Base-by-base conservation (phyloP, 768 basidiomycete species). In the Podaxis mareebaensis region DNA sequence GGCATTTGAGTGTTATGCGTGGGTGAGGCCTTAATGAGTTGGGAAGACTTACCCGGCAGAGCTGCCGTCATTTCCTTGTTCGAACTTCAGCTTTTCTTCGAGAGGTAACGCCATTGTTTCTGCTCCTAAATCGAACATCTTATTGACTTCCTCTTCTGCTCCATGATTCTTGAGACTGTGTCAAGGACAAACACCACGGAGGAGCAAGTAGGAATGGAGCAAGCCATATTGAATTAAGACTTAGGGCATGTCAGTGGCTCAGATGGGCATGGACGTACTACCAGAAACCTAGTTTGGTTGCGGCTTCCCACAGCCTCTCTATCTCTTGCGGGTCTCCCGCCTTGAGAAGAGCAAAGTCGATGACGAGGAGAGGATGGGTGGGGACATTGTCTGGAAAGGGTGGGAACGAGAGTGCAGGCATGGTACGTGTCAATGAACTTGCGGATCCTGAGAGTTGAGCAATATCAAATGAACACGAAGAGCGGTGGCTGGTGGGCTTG, bases 221-320 rank as follows among this genome's bases (percentile, higher is more conserved):
- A 33, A 10, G 33, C 33, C 10, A 10, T 10, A 33, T 33, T 10
- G 33, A 3, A 33, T 33, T 10, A 20, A 2, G 17, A n/a, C 5
- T 46, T 20, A 46, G 44, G 17, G 44, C 33, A 10, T 46, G 20
- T 46, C 17, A 3, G 44, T 20, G 44, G n/a, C 44, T 6, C 5
- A 20, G 44, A 3, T 7, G n/a, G 7, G 44, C 8, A 51, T 51
- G 22, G 26, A 82, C 85, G 70, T 69, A 86, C 84, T 87, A 88
- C 85, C 86, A 90, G 70, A 90, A 89, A 2, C 87, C 86, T 1
- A 88, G 76, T 51, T 81, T 76, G 0, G 83, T 86, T 7, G 81
- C 83, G 1, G 86, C 86, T 53, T 80, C 72, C 83, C 83, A 87
- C 1, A 90, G 77, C 54, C 74, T 76, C 39, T 82, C 77, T 7